phyloP scores from a whole-genome alignment of 2,329 filamentous ascomycete species.

The Colletotrichum eleusines region DNA sequence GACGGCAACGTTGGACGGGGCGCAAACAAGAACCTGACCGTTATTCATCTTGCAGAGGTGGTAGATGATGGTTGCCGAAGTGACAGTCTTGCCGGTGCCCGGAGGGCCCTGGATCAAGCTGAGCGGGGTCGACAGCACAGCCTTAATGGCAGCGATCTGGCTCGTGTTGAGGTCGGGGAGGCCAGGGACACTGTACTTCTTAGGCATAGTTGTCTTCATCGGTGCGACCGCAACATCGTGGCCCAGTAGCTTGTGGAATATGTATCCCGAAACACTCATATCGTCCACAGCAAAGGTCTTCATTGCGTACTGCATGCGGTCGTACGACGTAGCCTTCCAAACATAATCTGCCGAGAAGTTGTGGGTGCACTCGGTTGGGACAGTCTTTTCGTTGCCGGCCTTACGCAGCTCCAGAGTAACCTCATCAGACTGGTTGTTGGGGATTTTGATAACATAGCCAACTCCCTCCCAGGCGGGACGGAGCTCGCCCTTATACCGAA shows the following conservation, averaged over 20 bases:
- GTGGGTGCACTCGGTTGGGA: slow-evolving; percentile 95
- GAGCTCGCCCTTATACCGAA: slow-evolving; percentile 95
- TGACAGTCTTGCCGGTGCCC: slow-evolving; percentile 98
- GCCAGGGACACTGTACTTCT: slow-evolving; percentile 95
- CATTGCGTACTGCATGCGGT: slow-evolving; percentile 99
- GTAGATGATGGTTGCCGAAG: slow-evolving; percentile 98
- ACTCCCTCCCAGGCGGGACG: slow-evolving; percentile 96
- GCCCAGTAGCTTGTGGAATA: slow-evolving; percentile 95
- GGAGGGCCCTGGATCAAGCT: slow-evolving; percentile 97
- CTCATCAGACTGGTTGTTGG: slow-evolving; percentile 98
- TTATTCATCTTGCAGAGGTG: slow-evolving; percentile 96
- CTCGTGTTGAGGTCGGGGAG: slow-evolving; percentile 95
- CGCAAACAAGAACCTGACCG: slow-evolving; percentile 94
- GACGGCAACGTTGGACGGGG: slow-evolving; percentile 97
- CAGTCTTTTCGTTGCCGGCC: slow-evolving; percentile 94
- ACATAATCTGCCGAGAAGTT: slow-evolving; percentile 99
- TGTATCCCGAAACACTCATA: slow-evolving; percentile 98
- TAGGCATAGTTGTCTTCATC: slow-evolving; percentile 95
- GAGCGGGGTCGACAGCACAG: slow-evolving; percentile 90
- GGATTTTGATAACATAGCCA: slow-evolving; percentile 99
- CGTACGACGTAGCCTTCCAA: slow-evolving; percentile 99
- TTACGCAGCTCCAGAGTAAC: slow-evolving; percentile 95
- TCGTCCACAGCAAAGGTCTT: slow-evolving; percentile 99
- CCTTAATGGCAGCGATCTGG: slow-evolving; percentile 96
- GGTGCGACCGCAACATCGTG: slow-evolving; percentile 94